Evolutionary conservation across 192 early-diverging fungal species (phyloP), one percentile per base, ranked within the genome.

Genomic region (Backusella circina): DNA sequence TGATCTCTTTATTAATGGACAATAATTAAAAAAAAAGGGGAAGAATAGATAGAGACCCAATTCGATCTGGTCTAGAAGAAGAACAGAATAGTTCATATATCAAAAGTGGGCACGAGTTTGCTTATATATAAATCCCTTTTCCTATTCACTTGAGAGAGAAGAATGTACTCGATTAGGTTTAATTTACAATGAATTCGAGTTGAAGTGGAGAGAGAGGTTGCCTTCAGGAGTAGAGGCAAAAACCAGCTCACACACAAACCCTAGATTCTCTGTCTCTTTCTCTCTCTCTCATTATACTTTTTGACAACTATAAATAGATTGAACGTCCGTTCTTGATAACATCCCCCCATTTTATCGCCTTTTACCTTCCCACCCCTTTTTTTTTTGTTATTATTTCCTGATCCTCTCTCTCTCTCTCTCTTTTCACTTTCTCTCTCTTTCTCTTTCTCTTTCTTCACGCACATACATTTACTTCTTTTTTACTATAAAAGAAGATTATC

Each of bases 301-400:
- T 57, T 57, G 51, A 57, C 51, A 57, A 23, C 51, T 57, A 57
- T 57, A 57, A 57, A 57, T 57, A 57, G 51, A 57, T 57, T 57
- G 23, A 57, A 57, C 51, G 12, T 57, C 51, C 51, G 51, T 57
- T 57, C 51, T 57, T 23, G 51, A 57, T 23, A 26, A 57, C 23
- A 57, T 12, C 10, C 23, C n/a, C 23, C 51, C 51, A 26, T 57
- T 57, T 57, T 57, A 21, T 57, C 7, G 21, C 0, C 9, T 26
- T 23, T 47, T 10, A 57, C 51, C 51, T 57, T 57, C 51, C 65
- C 65, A 31, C 65, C 33, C 35, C 35, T 36, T 67, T 67, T 35
- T 66, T 67, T 12, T 38, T 67, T 18, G n/a, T 38, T n/a, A 8
- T 37, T 67, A 33, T 36, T 67, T 67, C 35, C 9, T 35, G 31